Evolutionary conservation across 345 rosid genomes (phyloP), one percentile per base, ranked within the genome.

Genomic region (Gossypium thurberi): DNA sequence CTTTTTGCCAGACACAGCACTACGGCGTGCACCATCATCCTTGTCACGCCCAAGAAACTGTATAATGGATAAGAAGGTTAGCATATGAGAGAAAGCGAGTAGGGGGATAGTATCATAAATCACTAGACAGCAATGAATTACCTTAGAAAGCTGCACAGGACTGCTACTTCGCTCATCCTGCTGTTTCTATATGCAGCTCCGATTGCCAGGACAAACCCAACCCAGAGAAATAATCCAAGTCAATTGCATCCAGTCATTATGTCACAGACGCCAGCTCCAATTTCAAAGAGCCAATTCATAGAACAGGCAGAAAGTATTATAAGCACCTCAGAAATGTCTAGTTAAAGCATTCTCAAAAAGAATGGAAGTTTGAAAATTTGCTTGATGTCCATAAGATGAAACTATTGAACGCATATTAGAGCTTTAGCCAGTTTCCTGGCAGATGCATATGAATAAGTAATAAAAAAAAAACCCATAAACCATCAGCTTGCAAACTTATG

Each of bases 1-100:
- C 86, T 92, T 95, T 84, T 93, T 92, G 23, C 99, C 99, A 59
- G 99, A 95, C 65, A 95, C 97, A 70, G 96, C 97, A 79, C 99
- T 95, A 58, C 98, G 90, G 37, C 93, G 96, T 42, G 83, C 94
- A 70, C 91, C 89, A 75, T 88, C 91, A 47, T 80, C 98, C 74
- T 89, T 88, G 78, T 84, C 90, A 20, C 86, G 91, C 56, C 96
- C 88, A 73, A 95, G 74, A 79, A 91, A 90, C 99, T 95, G 88
- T 50, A 81, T 37, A 10, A 75, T 3, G 4, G 15, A 71, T 40
- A 60, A 12, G 21, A 13, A 50, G 13, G 59, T 78, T 25, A 77
- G 6, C 52, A 63, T 2, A 46, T 40, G 23, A 11, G 47, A 43
- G 25, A 42, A 17, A 69, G 23, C 69, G 15, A 17, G n/a, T 21